Conservation (phyloP, 2,329 filamentous ascomycete genomes). For the Exophiala alcalophila region DNA sequence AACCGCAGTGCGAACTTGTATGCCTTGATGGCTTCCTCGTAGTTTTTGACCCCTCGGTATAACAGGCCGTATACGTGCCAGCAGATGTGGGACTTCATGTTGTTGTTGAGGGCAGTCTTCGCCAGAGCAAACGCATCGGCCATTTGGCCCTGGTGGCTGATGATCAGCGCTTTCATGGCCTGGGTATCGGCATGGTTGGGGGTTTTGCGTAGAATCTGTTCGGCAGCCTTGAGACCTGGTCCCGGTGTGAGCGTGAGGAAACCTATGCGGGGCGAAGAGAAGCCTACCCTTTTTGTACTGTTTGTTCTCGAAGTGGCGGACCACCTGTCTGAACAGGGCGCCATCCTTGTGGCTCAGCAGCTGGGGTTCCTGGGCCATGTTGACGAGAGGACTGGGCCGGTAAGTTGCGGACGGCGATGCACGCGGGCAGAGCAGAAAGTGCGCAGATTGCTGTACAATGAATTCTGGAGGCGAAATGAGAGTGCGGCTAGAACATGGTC, state of each 20-base stretch:
- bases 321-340: slow-evolving; percentile 88
- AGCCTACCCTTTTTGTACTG: slow-evolving; percentile 81
- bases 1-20: slow-evolving; percentile 93
- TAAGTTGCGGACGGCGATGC: neutral
- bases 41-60: slow-evolving; percentile 93
- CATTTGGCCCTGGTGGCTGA: slow-evolving; percentile 86
- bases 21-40: slow-evolving; percentile 97
- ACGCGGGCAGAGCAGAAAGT: neutral
- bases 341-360: slow-evolving; percentile 73
- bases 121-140: slow-evolving; percentile 92
- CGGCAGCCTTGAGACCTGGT: slow-evolving; percentile 83
- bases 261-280: no score
- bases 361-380: slow-evolving; percentile 35
- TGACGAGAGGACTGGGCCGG: no score
- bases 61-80: slow-evolving; percentile 98
- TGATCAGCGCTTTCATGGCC: slow-evolving; percentile 97
- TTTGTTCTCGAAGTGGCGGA: slow-evolving; percentile 96
- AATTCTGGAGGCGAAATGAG: neutral
- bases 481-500: slow-evolving; percentile 15
- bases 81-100: slow-evolving; percentile 99
- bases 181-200: slow-evolving; percentile 97
- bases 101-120: slow-evolving; percentile 86
- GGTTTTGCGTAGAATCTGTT: slow-evolving; percentile 92
- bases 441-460: slow-evolving; percentile 4
- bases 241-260: no score